phyloP scores from a whole-genome alignment of 2,329 filamentous ascomycete genomes.

The Arthrobotrys sinensis region DNA sequence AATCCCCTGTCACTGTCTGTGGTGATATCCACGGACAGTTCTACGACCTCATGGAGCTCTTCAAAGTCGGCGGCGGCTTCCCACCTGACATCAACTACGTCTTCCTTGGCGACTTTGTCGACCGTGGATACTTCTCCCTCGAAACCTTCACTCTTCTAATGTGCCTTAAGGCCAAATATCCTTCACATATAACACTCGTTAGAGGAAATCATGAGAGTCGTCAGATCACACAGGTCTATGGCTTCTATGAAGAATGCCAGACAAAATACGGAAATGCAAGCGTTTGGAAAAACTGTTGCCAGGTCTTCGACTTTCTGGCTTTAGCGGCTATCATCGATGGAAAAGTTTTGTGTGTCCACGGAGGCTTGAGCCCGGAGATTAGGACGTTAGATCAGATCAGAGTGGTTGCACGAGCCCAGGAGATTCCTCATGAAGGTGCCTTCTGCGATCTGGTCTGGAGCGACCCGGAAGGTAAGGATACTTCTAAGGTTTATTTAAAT shows the following conservation, averaged over 20 bases:
- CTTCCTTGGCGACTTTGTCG: slow-evolving; percentile 81
- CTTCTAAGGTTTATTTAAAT: neutral
- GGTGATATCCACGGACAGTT: slow-evolving; percentile 99
- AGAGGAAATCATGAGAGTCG: slow-evolving; percentile 83
- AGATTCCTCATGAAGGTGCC: slow-evolving; percentile 82
- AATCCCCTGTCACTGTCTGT: slow-evolving; percentile 95
- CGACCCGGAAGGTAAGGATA: slow-evolving; percentile 74
- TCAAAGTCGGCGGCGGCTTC: slow-evolving; percentile 96
- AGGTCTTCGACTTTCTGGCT: slow-evolving; percentile 83
- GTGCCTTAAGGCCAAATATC: slow-evolving; percentile 82
- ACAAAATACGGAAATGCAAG: slow-evolving; percentile 84
- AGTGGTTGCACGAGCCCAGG: slow-evolving; percentile 80
- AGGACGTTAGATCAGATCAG: slow-evolving; percentile 82
- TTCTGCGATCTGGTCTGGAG: slow-evolving; percentile 85
- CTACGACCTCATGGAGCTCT: slow-evolving; percentile 96
- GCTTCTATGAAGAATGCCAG: slow-evolving; percentile 83
- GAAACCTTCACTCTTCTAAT: slow-evolving; percentile 81
- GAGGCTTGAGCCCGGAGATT: slow-evolving; percentile 80
- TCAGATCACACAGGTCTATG: slow-evolving; percentile 84
- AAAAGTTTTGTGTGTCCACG: slow-evolving; percentile 81
- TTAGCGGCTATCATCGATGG: slow-evolving; percentile 82
- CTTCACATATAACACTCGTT: slow-evolving; percentile 80
- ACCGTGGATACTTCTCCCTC: slow-evolving; percentile 81
- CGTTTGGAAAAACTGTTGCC: slow-evolving; percentile 84
- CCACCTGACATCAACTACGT: slow-evolving; percentile 82